A percentile compares a stretch with the other conserved stretches of the same genome.
phyloP scores from a whole-genome alignment of 2,329 filamentous ascomycete genomes.

The Samsoniella hepiali region DNA sequence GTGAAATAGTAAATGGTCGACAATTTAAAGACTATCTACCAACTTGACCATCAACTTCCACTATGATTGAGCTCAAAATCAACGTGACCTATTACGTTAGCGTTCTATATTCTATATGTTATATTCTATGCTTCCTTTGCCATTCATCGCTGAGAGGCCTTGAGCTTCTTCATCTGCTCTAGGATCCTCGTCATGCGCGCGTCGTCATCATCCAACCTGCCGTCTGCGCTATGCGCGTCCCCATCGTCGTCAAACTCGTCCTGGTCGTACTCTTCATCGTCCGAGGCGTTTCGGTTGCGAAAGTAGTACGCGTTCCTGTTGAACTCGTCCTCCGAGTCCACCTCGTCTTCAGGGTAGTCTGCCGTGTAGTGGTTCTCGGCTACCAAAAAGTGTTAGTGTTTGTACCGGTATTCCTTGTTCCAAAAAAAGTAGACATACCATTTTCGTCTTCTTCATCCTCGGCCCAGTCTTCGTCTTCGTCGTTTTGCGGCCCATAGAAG shows the following conservation, averaged over 20 bases:
- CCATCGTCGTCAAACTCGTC: conserved; percentile 27
- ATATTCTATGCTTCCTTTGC: background rate
- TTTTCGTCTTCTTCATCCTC: conserved; percentile 65
- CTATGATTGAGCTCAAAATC: background rate
- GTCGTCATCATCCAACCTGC: conserved; percentile 36
- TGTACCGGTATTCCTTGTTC: no score
- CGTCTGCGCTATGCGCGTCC: conserved; percentile 32
- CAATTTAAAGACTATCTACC: background rate
- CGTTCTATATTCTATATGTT: background rate
- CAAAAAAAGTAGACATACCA: conserved; percentile 40
- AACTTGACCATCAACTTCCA: background rate
- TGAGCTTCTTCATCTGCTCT: conserved; percentile 32
- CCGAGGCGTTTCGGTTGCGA: conserved; percentile 51
- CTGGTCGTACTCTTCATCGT: conserved; percentile 52
- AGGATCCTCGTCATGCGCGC: conserved; percentile 38
- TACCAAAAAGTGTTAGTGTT: conserved; percentile 28
- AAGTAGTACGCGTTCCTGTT: conserved; percentile 54
- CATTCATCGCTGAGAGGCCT: background rate
- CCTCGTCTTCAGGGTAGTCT: conserved; percentile 78
- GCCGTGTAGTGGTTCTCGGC: conserved; percentile 76
- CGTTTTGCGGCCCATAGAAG: conserved; percentile 58
- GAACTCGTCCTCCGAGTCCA: conserved; percentile 60
- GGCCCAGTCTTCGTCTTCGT: conserved; percentile 58
- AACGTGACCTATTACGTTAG: background rate
- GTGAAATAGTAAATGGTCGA: background rate